These are phyloP conservation scores for Colletotrichum orbiculare DNA, from an alignment of 2,329 filamentous ascomycete species.

Conservation along the genomic window DNA sequence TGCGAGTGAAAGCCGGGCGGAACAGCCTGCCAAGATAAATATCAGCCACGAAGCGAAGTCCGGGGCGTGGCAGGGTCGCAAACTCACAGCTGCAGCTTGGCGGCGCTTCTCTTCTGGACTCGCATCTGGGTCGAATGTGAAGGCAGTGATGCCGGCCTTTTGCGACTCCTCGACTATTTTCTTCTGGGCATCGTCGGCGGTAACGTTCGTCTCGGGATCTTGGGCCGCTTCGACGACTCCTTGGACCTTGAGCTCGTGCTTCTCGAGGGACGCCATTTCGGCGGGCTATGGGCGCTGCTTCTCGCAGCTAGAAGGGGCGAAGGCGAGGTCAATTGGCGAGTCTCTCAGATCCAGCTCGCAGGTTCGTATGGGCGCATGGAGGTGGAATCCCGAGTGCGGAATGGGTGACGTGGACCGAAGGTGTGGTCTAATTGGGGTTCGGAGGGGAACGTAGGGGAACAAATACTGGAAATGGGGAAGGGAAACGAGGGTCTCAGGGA, in stretches of 20 bases:
- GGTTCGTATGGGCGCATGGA: slow-evolving; percentile 33
- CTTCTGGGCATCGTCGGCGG: slow-evolving; percentile 77
- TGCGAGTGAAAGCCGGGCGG: slow-evolving; percentile 73
- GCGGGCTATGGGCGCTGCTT: slow-evolving; percentile 25
- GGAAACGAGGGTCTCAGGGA: slow-evolving; percentile 29
- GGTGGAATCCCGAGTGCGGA: not conserved
- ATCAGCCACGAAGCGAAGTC: slow-evolving; percentile 24
- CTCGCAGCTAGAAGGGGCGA: slow-evolving; percentile 19
- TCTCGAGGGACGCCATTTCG: slow-evolving; percentile 45
- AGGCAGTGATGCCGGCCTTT: slow-evolving; percentile 82
- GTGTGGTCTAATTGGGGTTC: slow-evolving; percentile 12
- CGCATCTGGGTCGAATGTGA: slow-evolving; percentile 88
- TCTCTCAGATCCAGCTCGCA: slow-evolving; percentile 15
- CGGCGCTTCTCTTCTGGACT: slow-evolving; percentile 85
- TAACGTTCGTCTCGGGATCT: slow-evolving; percentile 75
- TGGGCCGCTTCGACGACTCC: slow-evolving; percentile 81
- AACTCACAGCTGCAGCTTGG: slow-evolving; percentile 79
- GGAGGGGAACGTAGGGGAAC: slow-evolving; percentile 10
- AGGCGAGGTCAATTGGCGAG: slow-evolving; percentile 32
- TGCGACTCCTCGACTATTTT: slow-evolving; percentile 81
- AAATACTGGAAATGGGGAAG: slow-evolving; percentile 13
- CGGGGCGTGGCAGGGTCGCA: not conserved
- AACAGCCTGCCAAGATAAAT: slow-evolving; percentile 59
- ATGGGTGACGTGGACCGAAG: slow-evolving; percentile 16
- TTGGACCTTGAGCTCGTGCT: slow-evolving; percentile 81